phyloP scores from a whole-genome alignment of 371 early-diverging fungal species.

The Basidiobolus meristosporus region DNA sequence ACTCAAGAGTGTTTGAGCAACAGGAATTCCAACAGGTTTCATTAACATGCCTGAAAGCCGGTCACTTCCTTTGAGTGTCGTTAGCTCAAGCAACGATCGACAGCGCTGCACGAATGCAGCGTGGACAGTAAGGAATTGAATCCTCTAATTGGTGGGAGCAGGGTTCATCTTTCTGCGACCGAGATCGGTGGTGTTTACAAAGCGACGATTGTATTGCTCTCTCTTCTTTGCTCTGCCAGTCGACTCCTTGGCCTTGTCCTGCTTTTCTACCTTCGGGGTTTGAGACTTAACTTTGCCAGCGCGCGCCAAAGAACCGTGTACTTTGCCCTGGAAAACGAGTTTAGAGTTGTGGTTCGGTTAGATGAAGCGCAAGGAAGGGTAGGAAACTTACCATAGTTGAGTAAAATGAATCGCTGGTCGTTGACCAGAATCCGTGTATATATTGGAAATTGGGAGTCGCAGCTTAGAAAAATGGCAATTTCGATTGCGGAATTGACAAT shows the following conservation, averaged over 20 bases:
- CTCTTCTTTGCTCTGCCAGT: constrained; percentile 95
- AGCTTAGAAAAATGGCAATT: no score
- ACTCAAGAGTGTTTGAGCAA: neutral
- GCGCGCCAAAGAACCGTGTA: constrained; percentile 99
- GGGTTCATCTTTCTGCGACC: constrained; percentile 80
- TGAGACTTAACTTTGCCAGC: constrained; percentile 99
- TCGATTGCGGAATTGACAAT: no score
- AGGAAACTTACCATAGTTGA: no score
- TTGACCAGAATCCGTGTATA: no score
- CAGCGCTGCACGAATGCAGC: neutral
- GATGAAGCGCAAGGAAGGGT: no score
- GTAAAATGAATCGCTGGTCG: no score
- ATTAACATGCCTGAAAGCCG: neutral
- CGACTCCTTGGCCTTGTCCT: constrained; percentile 90
- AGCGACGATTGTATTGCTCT: constrained; percentile 91
- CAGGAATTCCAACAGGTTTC: neutral
- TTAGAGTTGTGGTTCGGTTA: no score
- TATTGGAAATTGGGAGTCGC: no score
- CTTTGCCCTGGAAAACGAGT: constrained; percentile 71
- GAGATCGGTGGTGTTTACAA: constrained; percentile 80
- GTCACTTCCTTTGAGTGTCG: no score
- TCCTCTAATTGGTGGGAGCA: constrained; percentile 17
- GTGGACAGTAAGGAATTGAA: neutral
- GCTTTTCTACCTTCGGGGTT: constrained; percentile 97
- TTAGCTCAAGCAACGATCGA: no score